Conservation (phyloP, 495 filamentous ascomycete species). For the Penicillium odoratum region DNA sequence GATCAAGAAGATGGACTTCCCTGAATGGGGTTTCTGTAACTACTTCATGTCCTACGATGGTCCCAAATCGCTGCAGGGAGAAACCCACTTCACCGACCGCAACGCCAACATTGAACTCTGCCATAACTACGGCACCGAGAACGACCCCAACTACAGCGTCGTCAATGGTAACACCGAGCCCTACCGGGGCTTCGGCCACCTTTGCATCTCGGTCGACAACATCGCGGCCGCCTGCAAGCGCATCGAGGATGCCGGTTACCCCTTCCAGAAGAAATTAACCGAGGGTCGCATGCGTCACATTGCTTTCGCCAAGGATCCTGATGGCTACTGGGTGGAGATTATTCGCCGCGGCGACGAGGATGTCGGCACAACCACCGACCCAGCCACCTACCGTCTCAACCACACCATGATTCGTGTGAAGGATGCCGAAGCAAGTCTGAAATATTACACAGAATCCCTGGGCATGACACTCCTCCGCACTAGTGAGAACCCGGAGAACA, state of each 20-base stretch:
- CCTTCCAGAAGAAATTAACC: conserved; percentile 88
- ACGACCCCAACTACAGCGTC: conserved; percentile 76
- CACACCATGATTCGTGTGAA: conserved; percentile 94
- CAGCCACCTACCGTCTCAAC: conserved; percentile 55
- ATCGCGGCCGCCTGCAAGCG: conserved; percentile 85
- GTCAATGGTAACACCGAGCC: conserved; percentile 90
- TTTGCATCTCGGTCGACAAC: conserved; percentile 85
- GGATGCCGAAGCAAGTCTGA: conserved; percentile 75
- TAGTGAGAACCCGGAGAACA: conserved; percentile 63
- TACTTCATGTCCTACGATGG: conserved; percentile 60
- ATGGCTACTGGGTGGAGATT: conserved; percentile 88
- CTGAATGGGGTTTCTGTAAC: conserved; percentile 85
- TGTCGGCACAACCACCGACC: conserved; percentile 52
- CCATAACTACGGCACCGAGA: conserved; percentile 96
- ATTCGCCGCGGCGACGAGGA: conserved; percentile 56
- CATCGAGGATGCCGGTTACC: conserved; percentile 84
- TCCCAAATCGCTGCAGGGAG: conserved; percentile 70
- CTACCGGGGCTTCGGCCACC: conserved; percentile 84
- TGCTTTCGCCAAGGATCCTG: conserved; percentile 90
- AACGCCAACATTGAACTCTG: conserved; percentile 91
- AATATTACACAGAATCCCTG: conserved; percentile 87
- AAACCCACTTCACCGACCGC: conserved; percentile 77
- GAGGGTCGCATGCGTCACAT: conserved; percentile 89
- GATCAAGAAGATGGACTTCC: conserved; percentile 70
- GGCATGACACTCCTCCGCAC: conserved; percentile 83